phyloP scores from a whole-genome alignment of 2,329 filamentous ascomycete species.

The Podosphaera aphanis region DNA sequence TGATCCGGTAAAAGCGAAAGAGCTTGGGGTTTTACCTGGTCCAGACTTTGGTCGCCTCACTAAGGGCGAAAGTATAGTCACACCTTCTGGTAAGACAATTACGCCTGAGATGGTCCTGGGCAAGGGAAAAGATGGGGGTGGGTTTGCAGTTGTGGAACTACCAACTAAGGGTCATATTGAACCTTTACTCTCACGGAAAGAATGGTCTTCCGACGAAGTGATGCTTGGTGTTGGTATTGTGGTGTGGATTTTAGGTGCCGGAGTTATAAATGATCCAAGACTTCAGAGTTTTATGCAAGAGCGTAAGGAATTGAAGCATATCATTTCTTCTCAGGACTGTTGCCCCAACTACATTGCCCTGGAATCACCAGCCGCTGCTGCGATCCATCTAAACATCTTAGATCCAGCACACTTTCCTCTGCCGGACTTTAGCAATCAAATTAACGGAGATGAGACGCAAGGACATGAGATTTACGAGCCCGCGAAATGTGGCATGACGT shows the following conservation, averaged over 20 bases:
- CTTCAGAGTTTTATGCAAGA: constrained; percentile 47
- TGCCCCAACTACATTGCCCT: constrained; percentile 56
- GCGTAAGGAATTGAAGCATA: constrained; percentile 40
- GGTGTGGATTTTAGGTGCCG: constrained; percentile 61
- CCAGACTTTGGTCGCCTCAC: constrained; percentile 36
- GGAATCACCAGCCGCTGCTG: constrained; percentile 39
- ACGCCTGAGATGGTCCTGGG: constrained; percentile 75
- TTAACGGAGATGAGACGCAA: constrained; percentile 1
- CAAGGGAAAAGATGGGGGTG: constrained; percentile 39
- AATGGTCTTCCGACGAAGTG: constrained; percentile 42
- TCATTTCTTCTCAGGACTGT: constrained; percentile 51
- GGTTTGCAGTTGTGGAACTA: constrained; percentile 60
- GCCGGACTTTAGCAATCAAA: constrained; percentile 35
- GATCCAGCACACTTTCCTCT: constrained; percentile 52
- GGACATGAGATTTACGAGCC: constrained; percentile 5
- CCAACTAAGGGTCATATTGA: constrained; percentile 48
- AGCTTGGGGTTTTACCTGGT: constrained; percentile 38
- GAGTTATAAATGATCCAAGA: constrained; percentile 35
- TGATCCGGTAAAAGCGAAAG: constrained; percentile 36
- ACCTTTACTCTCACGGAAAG: constrained; percentile 41
- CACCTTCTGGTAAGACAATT: constrained; percentile 41
- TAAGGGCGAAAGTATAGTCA: constrained; percentile 32
- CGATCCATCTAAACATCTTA: constrained; percentile 45
- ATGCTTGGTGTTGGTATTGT: constrained; percentile 44
- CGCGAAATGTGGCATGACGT: constrained; percentile 8